Conservation (phyloP, 352 stramenopile species). For the Halophytophthora polymorphica region DNA sequence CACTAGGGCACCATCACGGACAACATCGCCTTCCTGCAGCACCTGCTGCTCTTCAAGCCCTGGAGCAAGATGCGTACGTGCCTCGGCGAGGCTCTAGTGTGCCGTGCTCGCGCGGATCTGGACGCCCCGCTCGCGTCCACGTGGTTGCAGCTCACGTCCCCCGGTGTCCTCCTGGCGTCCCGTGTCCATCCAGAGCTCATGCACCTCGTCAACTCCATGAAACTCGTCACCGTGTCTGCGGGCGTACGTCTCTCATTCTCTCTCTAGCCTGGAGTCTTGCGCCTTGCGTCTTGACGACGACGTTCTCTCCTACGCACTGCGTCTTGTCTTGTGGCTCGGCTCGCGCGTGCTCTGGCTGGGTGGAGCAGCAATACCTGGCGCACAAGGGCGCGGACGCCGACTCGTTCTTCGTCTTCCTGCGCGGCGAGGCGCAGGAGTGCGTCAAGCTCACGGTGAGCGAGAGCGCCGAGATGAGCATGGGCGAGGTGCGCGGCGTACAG, state of each 20-base stretch:
- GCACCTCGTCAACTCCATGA: slow-evolving; percentile 84
- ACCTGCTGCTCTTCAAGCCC: slow-evolving; percentile 71
- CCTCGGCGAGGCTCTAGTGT: not conserved
- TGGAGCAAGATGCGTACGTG: slow-evolving; percentile 86
- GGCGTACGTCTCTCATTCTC: slow-evolving; percentile 29
- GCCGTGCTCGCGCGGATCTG: no score
- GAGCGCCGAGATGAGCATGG: slow-evolving; percentile 51
- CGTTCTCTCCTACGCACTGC: no score
- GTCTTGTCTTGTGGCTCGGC: not conserved
- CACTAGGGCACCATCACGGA: slow-evolving; percentile 73
- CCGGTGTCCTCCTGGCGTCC: not conserved
- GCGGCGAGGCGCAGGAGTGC: slow-evolving; percentile 69
- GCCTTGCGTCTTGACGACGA: no score
- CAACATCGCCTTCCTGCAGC: slow-evolving; percentile 81
- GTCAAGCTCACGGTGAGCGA: slow-evolving; percentile 65
- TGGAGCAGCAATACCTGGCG: slow-evolving; percentile 69
- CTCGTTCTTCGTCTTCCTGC: slow-evolving; percentile 75
- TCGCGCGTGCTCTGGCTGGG: not conserved
- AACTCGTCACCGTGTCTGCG: slow-evolving; percentile 55
- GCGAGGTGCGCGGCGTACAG: slow-evolving; percentile 55
- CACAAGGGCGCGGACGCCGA: slow-evolving; percentile 74
- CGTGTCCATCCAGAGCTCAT: slow-evolving; percentile 55
- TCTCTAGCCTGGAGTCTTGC: not conserved
- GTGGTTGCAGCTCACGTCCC: no score
- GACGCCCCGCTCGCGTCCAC: no score